These are phyloP conservation scores for Metroxylon sagu DNA, from an alignment of 176 grass and related monocot species.

Conservation along the genomic window DNA sequence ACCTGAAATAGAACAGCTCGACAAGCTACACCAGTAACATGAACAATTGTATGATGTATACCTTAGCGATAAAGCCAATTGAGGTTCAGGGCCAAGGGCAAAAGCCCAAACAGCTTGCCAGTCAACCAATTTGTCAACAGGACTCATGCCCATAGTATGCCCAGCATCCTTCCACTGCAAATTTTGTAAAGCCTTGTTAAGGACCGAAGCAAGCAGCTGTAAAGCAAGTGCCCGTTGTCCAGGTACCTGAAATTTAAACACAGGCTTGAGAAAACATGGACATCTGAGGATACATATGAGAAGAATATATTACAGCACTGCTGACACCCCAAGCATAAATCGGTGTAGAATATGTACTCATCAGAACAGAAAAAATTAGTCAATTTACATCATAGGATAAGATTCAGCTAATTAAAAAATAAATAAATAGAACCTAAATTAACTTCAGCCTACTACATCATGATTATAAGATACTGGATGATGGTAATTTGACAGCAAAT, in stretches of 20 bases:
- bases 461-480: too few species aligned
- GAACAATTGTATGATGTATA: slow-evolving; percentile 7
- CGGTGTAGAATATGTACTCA: too few species aligned
- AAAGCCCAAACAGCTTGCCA: slow-evolving; percentile 98
- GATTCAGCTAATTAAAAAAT: too few species aligned
- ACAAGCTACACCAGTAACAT: too few species aligned
- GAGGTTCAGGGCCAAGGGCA: slow-evolving; percentile 84
- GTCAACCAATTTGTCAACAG: slow-evolving; percentile 42
- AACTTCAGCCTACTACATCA: too few species aligned
- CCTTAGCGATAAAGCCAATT: slow-evolving; percentile 79
- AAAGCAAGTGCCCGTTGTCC: slow-evolving; percentile 76
- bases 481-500: too few species aligned
- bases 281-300: not conserved
- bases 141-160: slow-evolving; percentile 24
- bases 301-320: too few species aligned
- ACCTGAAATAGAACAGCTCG: too few species aligned
- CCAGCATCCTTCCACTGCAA: slow-evolving; percentile 49
- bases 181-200: slow-evolving; percentile 55
- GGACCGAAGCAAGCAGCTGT: slow-evolving; percentile 71
- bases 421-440: too few species aligned
- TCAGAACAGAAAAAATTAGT: too few species aligned
- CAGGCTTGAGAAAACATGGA: not conserved
- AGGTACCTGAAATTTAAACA: slow-evolving; percentile 62
- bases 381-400: too few species aligned
- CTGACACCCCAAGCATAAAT: too few species aligned